Evolutionary conservation across 495 filamentous ascomycete genomes (phyloP).

Genomic region (Ramalina intermedia): DNA sequence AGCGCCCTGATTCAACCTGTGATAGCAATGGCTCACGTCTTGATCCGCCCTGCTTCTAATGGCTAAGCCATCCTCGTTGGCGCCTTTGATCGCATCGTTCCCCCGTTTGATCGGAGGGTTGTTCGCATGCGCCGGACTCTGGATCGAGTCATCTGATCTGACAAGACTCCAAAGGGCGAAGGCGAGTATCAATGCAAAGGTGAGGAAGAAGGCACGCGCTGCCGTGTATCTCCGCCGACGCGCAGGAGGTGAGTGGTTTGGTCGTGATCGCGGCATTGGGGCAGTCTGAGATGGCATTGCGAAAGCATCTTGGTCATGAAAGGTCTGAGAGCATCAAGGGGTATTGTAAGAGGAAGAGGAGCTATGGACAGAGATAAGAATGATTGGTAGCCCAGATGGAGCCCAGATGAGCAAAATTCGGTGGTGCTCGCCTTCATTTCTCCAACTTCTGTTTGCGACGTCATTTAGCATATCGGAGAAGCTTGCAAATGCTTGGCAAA

Average conservation of each 20-base stretch:
- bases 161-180: conserved; percentile 17
- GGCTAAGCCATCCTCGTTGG: background rate
- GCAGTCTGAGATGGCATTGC: too few relatives aligned
- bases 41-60: background rate
- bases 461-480: too few relatives aligned
- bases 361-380: too few relatives aligned
- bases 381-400: too few relatives aligned
- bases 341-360: too few relatives aligned
- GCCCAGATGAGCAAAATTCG: too few relatives aligned
- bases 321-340: background rate
- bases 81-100: background rate
- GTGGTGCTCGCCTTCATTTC: too few relatives aligned
- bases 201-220: conserved; percentile 25
- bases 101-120: background rate
- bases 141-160: background rate
- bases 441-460: too few relatives aligned
- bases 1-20: conserved; percentile 4
- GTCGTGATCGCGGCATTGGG: background rate
- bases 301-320: too few relatives aligned
- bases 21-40: background rate
- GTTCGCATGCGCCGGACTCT: background rate
- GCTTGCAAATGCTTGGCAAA: too few relatives aligned
- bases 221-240: conserved; percentile 12
- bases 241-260: background rate
- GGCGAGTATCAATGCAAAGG: conserved; percentile 19